Evolutionary conservation across 108 stramenopile genomes (phyloP).

Genomic region (Fragilaria radians): DNA sequence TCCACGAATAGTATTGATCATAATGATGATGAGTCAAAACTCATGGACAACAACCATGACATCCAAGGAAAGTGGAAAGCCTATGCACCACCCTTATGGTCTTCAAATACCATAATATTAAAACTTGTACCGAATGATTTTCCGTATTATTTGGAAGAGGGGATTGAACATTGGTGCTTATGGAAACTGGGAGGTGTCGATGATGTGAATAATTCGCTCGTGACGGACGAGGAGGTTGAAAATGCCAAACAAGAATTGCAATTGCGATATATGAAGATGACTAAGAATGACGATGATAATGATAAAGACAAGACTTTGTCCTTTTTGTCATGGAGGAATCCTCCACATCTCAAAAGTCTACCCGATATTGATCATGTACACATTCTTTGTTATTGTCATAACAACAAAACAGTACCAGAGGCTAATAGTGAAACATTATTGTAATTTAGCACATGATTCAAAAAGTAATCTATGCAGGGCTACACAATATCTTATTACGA

Average conservation of each 20-base stretch:
- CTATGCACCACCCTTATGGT: not conserved
- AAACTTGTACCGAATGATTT: constrained; percentile 60
- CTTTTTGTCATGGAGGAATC: constrained; percentile 65
- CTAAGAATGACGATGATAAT: no score
- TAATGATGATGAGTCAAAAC: no score
- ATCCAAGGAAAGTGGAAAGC: no score
- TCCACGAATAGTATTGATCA: no score
- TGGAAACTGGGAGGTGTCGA: constrained; percentile 80
- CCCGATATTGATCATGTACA: constrained; percentile 75
- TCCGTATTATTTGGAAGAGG: constrained; percentile 50
- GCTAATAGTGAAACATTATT: no score
- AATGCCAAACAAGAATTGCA: constrained; percentile 20
- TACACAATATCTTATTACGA: no score
- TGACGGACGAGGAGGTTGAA: constrained; percentile 23
- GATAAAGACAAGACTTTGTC: constrained; percentile 10
- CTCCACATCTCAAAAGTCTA: constrained; percentile 51
- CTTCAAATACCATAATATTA: not conserved
- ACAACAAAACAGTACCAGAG: no score
- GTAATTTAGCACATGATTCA: no score
- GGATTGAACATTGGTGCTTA: constrained; percentile 65
- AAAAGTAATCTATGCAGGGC: no score
- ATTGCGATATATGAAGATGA: no score
- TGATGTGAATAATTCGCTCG: no score
- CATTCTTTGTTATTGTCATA: constrained; percentile 45
- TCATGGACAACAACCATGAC: not conserved